Evolutionary conservation across 768 basidiomycete genomes (phyloP).

Genomic region (Omphalotus guepiniiformis): DNA sequence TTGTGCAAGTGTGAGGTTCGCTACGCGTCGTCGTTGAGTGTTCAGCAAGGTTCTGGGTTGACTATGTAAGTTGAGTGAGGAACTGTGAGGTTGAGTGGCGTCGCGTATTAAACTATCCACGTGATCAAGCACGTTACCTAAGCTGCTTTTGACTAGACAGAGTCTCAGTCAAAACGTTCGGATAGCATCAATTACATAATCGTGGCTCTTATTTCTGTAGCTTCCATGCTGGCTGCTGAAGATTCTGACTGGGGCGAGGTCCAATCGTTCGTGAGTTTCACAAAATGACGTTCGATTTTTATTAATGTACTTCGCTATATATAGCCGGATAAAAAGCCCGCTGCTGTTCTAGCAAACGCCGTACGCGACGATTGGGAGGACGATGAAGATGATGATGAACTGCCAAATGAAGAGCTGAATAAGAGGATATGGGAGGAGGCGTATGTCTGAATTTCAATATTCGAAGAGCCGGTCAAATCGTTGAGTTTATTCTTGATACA

Average conservation of each 20-base stretch:
- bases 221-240: background rate
- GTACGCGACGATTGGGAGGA: constrained; percentile 59
- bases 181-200: too few species aligned
- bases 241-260: constrained; percentile 2
- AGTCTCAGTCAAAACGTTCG: too few species aligned
- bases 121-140: too few species aligned
- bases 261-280: constrained; percentile 1
- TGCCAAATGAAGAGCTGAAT: constrained; percentile 35
- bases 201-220: too few species aligned
- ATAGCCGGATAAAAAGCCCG: constrained; percentile 4
- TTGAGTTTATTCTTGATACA: constrained; percentile 18
- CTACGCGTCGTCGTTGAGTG: background rate
- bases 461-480: constrained; percentile 9
- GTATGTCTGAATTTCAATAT: constrained; percentile 36
- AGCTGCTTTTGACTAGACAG: too few species aligned
- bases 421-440: constrained; percentile 66
- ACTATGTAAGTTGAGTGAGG: too few species aligned
- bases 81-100: too few species aligned
- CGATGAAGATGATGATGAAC: constrained; percentile 43
- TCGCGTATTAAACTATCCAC: too few species aligned
- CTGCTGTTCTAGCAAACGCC: constrained; percentile 2
- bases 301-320: background rate
- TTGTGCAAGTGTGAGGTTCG: background rate
- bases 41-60: too few species aligned
- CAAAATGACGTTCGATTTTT: background rate